Evolutionary conservation across 75 land plant genomes (phyloP), one percentile per base, ranked within the genome.

Genomic region (Adiantum capillusveneris): DNA sequence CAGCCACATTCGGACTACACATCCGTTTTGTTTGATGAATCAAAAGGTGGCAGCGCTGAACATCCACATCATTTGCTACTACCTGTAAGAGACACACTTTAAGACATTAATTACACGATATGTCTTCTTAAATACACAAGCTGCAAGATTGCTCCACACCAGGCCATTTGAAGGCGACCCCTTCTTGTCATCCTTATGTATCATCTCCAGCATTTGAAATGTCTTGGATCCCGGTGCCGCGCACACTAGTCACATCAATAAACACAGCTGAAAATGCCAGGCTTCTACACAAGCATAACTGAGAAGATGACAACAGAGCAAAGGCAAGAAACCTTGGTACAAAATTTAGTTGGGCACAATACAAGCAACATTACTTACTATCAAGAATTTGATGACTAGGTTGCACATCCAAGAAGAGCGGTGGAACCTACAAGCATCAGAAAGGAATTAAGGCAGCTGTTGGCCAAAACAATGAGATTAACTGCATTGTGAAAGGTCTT

Each of bases 181-280:
- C 59, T 81, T 56, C 56, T 63, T 62, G 52, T 46, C 67, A 36
- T 70, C 68, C 31, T 66, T 60, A 46, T 95, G 88, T 50, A 95
- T 90, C 62, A 95, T 86, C 75, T 95, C 99, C 25, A 95, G 81
- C 25, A 95, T 76, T 68, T 95, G 99, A 39, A 95, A 95, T 19
- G 99, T 95, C 69, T 95, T 95, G 25, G 99, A 95, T 37, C 99
- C 99, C 22, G 99, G 99, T 14, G 99, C 99, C 31, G 99, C 99
- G 80, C 99, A 95, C 99, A 95, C 99, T 95, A 80, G 51, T 34
- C 37, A 34, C 9, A 5, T 34, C 7, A 34, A 34, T 5, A n/a
- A n/a, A n/a, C n/a, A n/a, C n/a, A 50, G 9, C 12, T 50, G 25
- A 50, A 3, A 24, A 20, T 24, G 21, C 12, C 52, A 50, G 52